Evolutionary conservation across 495 filamentous ascomycete species (phyloP), one percentile per base, ranked within the genome.

Genomic region (Barbatosphaeria neglecta): DNA sequence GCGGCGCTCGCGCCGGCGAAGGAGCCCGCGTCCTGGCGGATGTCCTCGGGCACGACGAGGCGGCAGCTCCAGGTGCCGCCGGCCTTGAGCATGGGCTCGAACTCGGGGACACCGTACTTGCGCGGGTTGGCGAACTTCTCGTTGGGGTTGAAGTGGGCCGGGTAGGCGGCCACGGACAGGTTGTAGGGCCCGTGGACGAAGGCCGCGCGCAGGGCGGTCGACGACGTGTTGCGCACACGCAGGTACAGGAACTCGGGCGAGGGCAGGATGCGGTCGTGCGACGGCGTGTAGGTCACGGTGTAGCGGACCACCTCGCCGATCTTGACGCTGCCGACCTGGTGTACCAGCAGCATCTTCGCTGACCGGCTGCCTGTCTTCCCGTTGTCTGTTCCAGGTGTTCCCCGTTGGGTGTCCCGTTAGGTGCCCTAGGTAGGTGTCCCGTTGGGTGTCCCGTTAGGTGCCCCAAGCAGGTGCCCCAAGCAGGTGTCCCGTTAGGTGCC

Each of bases 121-220:
- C 69, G 71, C 19, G 77, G 71, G 20, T 77, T 68, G 20, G 82
- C 77, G 44, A 81, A 76, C 46, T 83, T 85, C 49, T 68, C 62
- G 58, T 94, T 85, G 4, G 89, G 87, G 54, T 86, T 76, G 63
- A 89, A 96, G 31, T 71, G 74, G 0, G 81, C 70, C 4, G 89
- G 87, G 55, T 88, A 90, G 16, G 88, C 83, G 35, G 90, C 81
- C 8, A 88, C 78, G 51, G 88, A 86, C 8, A 97, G 73, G 1
- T 81, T 94, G 62, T 98, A 98, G 2, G 92, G 92, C 1, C 92
- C 92, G 64, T 94, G 92, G 35, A 98, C 78, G 58, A 95, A 98
- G 31, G 92, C 92, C 41, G 92, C 92, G 53, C 92, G 86, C 11
- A 97, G 70, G 4, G 92, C 82, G 47, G 90, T 84, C 13, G 89